Evolutionary conservation across 768 basidiomycete genomes (phyloP), one percentile per base, ranked within the genome.

Genomic region (Chlorophyllum brunneum): DNA sequence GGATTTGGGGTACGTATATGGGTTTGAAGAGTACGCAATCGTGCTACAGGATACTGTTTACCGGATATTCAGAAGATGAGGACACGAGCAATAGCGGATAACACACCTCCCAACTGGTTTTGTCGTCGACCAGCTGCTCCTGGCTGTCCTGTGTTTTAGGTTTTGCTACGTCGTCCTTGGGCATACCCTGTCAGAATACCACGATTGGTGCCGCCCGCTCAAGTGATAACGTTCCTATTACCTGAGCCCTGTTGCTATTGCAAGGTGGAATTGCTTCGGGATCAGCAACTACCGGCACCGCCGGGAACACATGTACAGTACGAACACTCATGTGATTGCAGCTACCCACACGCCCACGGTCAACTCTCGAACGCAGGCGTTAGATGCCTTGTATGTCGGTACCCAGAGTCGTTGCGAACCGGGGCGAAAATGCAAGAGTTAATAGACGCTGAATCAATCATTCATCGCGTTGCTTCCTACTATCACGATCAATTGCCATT

Each of bases 351-450:
- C 48, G 18, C 29, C 24, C 27, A 30, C 38, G 8, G n/a, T n/a
- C n/a, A n/a, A n/a, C n/a, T n/a, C n/a, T n/a, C n/a, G n/a, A n/a
- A n/a, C n/a, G n/a, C n/a, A n/a, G n/a, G n/a, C n/a, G n/a, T n/a
- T n/a, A n/a, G n/a, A n/a, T n/a, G n/a, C n/a, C n/a, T n/a, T n/a
- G n/a, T n/a, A n/a, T n/a, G n/a, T n/a, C n/a, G n/a, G n/a, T n/a
- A n/a, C n/a, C n/a, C n/a, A n/a, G n/a, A n/a, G n/a, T 88, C 13
- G 85, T 88, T 50, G 86, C 86, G 33, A 88, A 88, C 62, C 76
- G 86, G 55, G 86, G 86, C 54, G 88, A 86, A 69, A 63, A 84
- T 74, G 45, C n/a, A 66, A 73, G 68, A 39, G 44, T 56, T 50
- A 42, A 52, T 31, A 47, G 15, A n/a, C 43, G 86, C 38, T 18